A percentile compares a stretch with the other conserved stretches of the same genome.
Evolutionary conservation across 2,329 filamentous ascomycete species (phyloP).

Genomic region (Lecanicillium sp.): DNA sequence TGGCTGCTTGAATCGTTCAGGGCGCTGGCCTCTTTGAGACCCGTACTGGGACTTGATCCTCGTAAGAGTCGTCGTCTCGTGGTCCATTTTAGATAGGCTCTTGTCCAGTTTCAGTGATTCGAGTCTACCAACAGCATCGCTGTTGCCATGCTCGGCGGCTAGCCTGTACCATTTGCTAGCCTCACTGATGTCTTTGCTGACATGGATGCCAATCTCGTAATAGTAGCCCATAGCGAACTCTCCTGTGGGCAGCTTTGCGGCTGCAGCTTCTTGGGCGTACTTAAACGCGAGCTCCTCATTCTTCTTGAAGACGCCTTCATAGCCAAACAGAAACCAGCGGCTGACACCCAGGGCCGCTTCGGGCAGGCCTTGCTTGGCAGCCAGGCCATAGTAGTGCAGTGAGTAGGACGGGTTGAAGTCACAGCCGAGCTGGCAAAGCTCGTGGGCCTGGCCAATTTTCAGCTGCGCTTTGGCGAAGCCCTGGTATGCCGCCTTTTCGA

Average conservation of each 20-base stretch:
- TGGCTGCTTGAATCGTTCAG: constrained; percentile 49
- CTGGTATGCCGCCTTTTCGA: constrained; percentile 92
- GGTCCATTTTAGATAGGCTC: constrained; percentile 80
- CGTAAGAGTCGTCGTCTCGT: constrained; percentile 83
- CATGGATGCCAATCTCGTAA: constrained; percentile 90
- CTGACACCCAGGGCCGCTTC: constrained; percentile 95
- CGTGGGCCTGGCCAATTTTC: constrained; percentile 94
- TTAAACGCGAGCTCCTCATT: constrained; percentile 90
- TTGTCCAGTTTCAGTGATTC: constrained; percentile 78
- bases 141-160: constrained; percentile 84
- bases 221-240: constrained; percentile 98
- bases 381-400: constrained; percentile 90
- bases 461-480: constrained; percentile 94
- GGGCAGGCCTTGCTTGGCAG: constrained; percentile 82
- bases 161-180: constrained; percentile 86
- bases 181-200: constrained; percentile 73
- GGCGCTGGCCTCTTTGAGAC: constrained; percentile 55
- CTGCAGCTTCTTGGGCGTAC: constrained; percentile 82
- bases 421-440: constrained; percentile 87
- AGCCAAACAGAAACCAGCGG: constrained; percentile 97
- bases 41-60: constrained; percentile 79
- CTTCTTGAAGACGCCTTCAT: constrained; percentile 86
- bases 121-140: constrained; percentile 74
- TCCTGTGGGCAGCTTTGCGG: constrained; percentile 74
- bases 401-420: constrained; percentile 92